Conservation (phyloP, 2,329 filamentous ascomycete species). For the Colletotrichum sp. region DNA sequence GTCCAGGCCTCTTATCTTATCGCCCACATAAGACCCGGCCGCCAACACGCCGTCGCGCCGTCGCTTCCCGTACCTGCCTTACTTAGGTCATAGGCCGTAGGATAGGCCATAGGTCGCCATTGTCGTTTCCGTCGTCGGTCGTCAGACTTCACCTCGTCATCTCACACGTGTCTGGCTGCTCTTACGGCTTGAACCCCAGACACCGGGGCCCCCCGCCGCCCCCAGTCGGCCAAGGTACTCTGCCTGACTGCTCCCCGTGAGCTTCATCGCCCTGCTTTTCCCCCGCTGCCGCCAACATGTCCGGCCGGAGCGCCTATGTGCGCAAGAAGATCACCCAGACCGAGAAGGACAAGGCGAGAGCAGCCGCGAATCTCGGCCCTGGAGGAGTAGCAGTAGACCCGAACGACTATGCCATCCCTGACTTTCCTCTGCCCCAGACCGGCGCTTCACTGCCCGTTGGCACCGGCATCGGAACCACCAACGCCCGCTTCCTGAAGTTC, state of each 20-base stretch:
- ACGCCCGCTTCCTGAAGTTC: conserved; percentile 51
- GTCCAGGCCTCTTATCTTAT: neutral
- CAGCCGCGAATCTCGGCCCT: conserved; percentile 35
- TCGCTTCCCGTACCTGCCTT: neutral
- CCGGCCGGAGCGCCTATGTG: conserved; percentile 62
- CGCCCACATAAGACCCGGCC: neutral
- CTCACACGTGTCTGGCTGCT: neutral
- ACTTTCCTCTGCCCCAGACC: conserved; percentile 40
- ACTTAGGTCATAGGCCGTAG: neutral
- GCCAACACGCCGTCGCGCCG: neutral
- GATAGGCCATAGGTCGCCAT: neutral
- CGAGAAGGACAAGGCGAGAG: conserved; percentile 42
- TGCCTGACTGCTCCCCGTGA: neutral
- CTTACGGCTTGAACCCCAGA: neutral
- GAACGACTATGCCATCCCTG: conserved; percentile 41
- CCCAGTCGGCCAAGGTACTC: neutral
- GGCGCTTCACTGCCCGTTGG: conserved; percentile 33
- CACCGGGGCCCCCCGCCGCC: neutral
- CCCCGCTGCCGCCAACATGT: conserved; percentile 46
- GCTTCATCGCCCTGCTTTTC: neutral
- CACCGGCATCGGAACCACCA: conserved; percentile 47
- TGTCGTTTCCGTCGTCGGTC: neutral
- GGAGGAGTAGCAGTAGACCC: conserved; percentile 29
- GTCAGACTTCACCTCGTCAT: neutral
- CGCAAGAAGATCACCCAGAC: conserved; percentile 63